Evolutionary conservation across 805 yeast genomes (phyloP).

Genomic region (Starmerella khaoyaiensis): DNA sequence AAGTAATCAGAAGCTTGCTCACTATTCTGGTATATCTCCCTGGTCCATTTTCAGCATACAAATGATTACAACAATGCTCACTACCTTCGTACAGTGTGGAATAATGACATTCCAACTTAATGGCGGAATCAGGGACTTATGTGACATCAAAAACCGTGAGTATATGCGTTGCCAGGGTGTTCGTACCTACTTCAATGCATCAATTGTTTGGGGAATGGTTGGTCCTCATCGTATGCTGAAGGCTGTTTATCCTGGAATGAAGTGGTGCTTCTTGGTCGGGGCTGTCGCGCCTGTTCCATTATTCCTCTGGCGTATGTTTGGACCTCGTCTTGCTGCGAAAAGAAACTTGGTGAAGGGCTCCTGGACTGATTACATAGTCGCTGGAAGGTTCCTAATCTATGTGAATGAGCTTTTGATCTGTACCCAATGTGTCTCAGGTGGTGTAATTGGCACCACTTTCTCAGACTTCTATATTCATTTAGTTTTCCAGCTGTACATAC

Average conservation of each 20-base stretch:
- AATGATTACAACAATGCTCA: constrained; percentile 25
- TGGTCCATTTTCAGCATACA: constrained; percentile 42
- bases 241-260: constrained; percentile 46
- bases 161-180: constrained; percentile 30
- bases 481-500: constrained; percentile 35
- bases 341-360: constrained; percentile 5
- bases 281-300: constrained; percentile 23
- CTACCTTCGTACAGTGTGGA: constrained; percentile 24
- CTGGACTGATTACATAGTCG: constrained; percentile 27
- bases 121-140: constrained; percentile 25
- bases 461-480: constrained; percentile 32
- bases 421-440: not conserved
- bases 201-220: constrained; percentile 33
- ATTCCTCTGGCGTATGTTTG: constrained; percentile 9
- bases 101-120: constrained; percentile 27
- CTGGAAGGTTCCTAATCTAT: constrained; percentile 13
- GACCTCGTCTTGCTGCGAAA: constrained; percentile 1
- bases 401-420: constrained; percentile 15
- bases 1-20: constrained; percentile 42
- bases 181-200: constrained; percentile 38
- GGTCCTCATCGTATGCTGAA: constrained; percentile 34
- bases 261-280: constrained; percentile 54
- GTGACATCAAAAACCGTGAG: constrained; percentile 23
- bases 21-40: constrained; percentile 48
- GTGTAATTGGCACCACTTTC: constrained; percentile 18